phyloP scores from a whole-genome alignment of 2,329 filamentous ascomycete genomes.

The Diaporthe destruens region DNA sequence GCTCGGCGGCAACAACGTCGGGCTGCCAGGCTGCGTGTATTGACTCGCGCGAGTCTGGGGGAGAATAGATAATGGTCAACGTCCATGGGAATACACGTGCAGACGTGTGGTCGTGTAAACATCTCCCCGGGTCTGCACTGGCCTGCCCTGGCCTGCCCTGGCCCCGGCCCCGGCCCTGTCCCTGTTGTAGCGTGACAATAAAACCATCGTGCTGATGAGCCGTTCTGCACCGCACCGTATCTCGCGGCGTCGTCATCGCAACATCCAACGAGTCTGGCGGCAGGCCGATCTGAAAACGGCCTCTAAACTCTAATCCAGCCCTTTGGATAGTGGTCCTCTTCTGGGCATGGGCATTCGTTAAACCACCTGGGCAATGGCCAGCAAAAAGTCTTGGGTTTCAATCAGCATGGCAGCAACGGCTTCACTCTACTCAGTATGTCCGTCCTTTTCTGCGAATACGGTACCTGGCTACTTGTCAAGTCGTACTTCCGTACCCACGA shows the following conservation, averaged over 20 bases:
- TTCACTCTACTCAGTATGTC: too few relatives aligned
- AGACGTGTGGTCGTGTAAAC: neutral
- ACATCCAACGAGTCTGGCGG: neutral
- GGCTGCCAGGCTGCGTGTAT: neutral
- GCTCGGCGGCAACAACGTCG: neutral
- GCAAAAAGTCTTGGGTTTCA: too few relatives aligned
- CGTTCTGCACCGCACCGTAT: neutral
- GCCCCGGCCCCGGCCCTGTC: too few relatives aligned
- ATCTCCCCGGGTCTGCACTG: neutral
- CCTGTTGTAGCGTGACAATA: neutral
- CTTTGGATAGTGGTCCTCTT: neutral
- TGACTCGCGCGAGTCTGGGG: slow-evolving; percentile 14
- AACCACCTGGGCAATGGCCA: neutral
- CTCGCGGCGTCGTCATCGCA: slow-evolving; percentile 6
- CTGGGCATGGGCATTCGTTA: neutral
- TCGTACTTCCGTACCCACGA: neutral
- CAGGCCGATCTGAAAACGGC: slow-evolving; percentile 27
- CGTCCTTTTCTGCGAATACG: neutral
- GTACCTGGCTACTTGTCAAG: neutral
- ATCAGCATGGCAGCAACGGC: neutral
- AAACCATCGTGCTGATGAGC: too few relatives aligned
- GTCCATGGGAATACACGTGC: neutral
- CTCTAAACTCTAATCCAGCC: slow-evolving; percentile 33
- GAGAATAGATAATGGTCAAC: neutral
- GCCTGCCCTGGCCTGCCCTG: neutral